These are phyloP conservation scores for Hibiscus syriacus DNA, from an alignment of 345 rosid species.

Conservation along the genomic window DNA sequence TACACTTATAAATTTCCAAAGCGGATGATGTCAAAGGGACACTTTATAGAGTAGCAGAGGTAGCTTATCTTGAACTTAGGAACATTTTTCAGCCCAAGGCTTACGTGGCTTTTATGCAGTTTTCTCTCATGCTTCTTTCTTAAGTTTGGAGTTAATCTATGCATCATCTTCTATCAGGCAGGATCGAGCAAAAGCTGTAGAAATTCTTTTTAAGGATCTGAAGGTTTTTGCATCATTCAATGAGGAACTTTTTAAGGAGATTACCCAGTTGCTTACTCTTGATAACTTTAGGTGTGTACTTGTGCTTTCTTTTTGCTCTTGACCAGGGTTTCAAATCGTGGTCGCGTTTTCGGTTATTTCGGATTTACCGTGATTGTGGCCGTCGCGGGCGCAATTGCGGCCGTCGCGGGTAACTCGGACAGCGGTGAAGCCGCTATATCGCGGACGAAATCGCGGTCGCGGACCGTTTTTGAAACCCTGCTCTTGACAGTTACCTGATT, in stretches of 20 bases:
- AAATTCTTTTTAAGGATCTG: constrained; percentile 69
- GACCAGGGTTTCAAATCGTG: no score
- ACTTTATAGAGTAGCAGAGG: neutral
- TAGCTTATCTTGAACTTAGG: constrained; percentile 1
- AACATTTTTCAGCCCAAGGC: neutral
- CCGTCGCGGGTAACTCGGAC: no score
- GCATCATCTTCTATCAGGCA: constrained; percentile 35
- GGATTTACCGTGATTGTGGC: no score
- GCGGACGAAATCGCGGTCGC: no score
- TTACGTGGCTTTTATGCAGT: neutral
- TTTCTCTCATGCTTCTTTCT: neutral
- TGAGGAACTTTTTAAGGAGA: constrained; percentile 74
- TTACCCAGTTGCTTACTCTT: constrained; percentile 66
- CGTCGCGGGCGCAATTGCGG: no score
- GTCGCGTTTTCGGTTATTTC: no score
- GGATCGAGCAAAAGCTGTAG: constrained; percentile 76
- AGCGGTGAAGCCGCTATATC: no score
- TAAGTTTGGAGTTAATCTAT: neutral
- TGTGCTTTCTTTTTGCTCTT: constrained; percentile 9
- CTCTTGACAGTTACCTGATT: neutral
- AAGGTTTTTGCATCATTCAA: constrained; percentile 64
- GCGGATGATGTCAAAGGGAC: constrained; percentile 3
- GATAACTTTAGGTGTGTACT: constrained; percentile 59
- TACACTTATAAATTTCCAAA: neutral
- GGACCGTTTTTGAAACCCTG: no score